Percentiles rank a stretch among this genome's conserved stretches.
These are phyloP conservation scores for Syncephalis fuscata DNA, from an alignment of 371 early-diverging fungal genomes.

Conservation along the genomic window DNA sequence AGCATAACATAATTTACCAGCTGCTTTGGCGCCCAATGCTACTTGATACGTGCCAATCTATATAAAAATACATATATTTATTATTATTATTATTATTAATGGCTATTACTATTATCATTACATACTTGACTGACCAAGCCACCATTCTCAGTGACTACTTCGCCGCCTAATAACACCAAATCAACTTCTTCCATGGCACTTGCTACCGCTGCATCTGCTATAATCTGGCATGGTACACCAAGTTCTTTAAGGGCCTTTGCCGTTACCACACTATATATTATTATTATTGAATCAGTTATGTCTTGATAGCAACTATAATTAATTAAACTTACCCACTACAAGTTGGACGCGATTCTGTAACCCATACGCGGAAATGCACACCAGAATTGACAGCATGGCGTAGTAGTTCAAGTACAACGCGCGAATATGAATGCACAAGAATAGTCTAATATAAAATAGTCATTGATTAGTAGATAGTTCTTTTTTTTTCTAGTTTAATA, in stretches of 20 bases:
- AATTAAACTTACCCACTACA: slow-evolving; percentile 43
- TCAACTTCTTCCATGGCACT: slow-evolving; percentile 88
- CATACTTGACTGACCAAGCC: slow-evolving; percentile 85
- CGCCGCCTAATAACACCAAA: slow-evolving; percentile 91
- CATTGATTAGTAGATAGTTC: too few species aligned
- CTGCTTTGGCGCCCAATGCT: slow-evolving; percentile 84
- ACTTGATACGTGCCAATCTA: slow-evolving; percentile 83
- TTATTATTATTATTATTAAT: too few species aligned
- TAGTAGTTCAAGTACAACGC: slow-evolving; percentile 77
- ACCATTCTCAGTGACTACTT: slow-evolving; percentile 95
- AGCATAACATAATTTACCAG: slow-evolving; percentile 86
- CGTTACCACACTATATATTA: slow-evolving; percentile 37
- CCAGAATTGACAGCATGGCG: slow-evolving; percentile 55
- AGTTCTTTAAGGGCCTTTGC: slow-evolving; percentile 50
- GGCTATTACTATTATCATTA: slow-evolving; percentile 5
- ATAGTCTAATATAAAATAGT: too few species aligned
- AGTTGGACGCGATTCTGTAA: slow-evolving; percentile 71
- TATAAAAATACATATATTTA: not conserved
- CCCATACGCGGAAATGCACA: slow-evolving; percentile 74
- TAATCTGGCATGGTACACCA: slow-evolving; percentile 74
- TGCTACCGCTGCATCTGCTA: slow-evolving; percentile 86
- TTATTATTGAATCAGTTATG: not conserved
- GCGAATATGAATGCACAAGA: slow-evolving; percentile 89
- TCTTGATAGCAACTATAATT: not conserved
- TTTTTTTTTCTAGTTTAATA: too few species aligned